Conservation (phyloP, 352 stramenopile species). For the Phytophthora pinifolia region DNA sequence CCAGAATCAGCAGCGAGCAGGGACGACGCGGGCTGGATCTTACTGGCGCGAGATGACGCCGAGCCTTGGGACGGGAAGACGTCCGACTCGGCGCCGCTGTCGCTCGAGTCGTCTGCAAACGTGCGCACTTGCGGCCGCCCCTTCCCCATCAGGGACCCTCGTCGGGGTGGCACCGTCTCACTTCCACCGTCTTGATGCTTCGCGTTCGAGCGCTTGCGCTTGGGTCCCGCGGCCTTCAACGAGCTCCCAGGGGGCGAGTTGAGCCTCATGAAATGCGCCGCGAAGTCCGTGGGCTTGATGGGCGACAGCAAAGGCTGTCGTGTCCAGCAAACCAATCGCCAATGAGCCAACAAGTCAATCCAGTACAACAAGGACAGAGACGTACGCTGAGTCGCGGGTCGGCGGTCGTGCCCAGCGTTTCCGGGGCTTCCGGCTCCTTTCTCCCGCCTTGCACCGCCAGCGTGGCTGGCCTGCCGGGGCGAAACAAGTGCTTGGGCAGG, state of each 20-base stretch:
- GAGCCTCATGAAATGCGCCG: conserved; percentile 60
- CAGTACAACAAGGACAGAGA: too few species aligned
- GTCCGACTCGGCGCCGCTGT: conserved; percentile 49
- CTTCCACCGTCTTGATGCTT: conserved; percentile 24
- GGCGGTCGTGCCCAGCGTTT: conserved; percentile 16
- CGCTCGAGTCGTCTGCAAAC: conserved; percentile 54
- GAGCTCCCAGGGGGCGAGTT: conserved; percentile 56
- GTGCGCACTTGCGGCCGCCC: conserved; percentile 38
- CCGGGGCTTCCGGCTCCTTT: conserved; percentile 30
- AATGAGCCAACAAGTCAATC: too few species aligned
- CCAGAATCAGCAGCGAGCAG: conserved; percentile 2
- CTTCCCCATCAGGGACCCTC: conserved; percentile 55
- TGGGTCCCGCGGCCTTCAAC: conserved; percentile 33
- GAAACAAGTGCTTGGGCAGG: conserved; percentile 72
- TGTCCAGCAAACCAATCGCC: conserved; percentile 11
- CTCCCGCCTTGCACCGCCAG: conserved; percentile 19
- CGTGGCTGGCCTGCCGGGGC: conserved; percentile 23
- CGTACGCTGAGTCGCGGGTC: conserved; percentile 52
- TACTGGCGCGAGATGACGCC: conserved; percentile 27
- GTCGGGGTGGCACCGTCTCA: conserved; percentile 33
- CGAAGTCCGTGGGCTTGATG: conserved; percentile 62
- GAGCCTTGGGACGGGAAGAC: conserved; percentile 33
- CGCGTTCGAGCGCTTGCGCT: conserved; percentile 40
- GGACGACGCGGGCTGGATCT: conserved; percentile 14
- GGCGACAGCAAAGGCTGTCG: conserved; percentile 65